Evolutionary conservation across 371 early-diverging fungal species (phyloP).

Genomic region (Catenaria anguillulae): DNA sequence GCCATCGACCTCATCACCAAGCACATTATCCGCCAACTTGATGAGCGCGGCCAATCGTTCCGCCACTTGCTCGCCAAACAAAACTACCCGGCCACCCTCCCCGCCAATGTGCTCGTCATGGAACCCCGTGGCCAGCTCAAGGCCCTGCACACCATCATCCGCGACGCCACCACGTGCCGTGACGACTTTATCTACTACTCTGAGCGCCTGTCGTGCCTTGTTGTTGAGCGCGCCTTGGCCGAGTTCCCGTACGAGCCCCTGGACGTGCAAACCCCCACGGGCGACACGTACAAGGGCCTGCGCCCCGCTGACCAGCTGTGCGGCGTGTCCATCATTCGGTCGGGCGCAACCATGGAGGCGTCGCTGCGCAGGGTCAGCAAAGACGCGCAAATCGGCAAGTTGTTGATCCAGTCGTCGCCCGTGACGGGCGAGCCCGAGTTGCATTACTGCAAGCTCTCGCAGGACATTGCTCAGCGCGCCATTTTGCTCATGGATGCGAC

Average conservation of each 20-base stretch:
- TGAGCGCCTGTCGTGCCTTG: conserved; percentile 63
- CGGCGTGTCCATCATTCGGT: conserved; percentile 72
- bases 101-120: conserved; percentile 38
- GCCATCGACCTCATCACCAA: conserved; percentile 83
- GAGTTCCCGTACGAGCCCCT: conserved; percentile 36
- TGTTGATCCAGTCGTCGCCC: conserved; percentile 71
- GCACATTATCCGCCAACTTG: conserved; percentile 64
- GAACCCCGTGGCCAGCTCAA: conserved; percentile 49
- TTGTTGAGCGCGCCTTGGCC: conserved; percentile 60
- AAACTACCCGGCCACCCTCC: conserved; percentile 17
- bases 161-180: conserved; percentile 41
- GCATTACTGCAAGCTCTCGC: conserved; percentile 61
- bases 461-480: conserved; percentile 34
- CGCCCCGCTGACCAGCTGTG: conserved; percentile 36
- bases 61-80: conserved; percentile 19
- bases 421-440: conserved; percentile 65
- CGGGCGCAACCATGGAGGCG: conserved; percentile 78
- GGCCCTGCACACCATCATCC: conserved; percentile 71
- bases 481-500: conserved; percentile 64
- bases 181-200: conserved; percentile 82
- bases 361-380: conserved; percentile 62
- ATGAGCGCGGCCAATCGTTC: conserved; percentile 48
- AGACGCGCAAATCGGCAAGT: conserved; percentile 66
- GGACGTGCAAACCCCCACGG: conserved; percentile 47
- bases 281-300: conserved; percentile 38